Evolutionary conservation across 305 asterid species (phyloP).

Genomic region (Solanum hybrid): DNA sequence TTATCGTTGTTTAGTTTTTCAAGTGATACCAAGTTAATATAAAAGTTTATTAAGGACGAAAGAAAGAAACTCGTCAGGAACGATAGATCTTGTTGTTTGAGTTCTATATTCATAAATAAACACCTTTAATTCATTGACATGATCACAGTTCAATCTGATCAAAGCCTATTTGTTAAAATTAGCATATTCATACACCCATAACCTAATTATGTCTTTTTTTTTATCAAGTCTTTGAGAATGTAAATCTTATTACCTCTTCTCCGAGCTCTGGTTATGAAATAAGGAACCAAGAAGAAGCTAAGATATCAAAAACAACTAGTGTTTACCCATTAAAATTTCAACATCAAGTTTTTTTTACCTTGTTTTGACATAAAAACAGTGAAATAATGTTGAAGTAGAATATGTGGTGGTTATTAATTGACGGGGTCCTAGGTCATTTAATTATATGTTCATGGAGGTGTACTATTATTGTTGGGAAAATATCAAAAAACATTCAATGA

Average conservation of each 20-base stretch:
- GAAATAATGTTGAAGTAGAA: not conserved
- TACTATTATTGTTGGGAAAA: not conserved
- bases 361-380: not conserved
- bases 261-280: not conserved
- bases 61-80: accelerated
- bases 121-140: not conserved
- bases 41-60: not conserved
- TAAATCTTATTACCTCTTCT: not conserved
- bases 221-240: not conserved
- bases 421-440: constrained; percentile 1
- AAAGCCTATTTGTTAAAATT: not conserved
- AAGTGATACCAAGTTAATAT: not conserved
- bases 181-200: not conserved
- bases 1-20: not conserved
- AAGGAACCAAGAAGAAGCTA: not conserved
- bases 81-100: not conserved
- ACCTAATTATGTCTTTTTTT: not conserved
- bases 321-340: not conserved
- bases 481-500: not conserved
- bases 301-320: not conserved
- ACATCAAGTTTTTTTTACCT: not conserved
- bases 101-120: not conserved
- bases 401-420: not conserved
- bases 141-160: not conserved
- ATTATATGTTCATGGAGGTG: not conserved